Base-by-base conservation (phyloP, 805 yeast species). In the Lipomyces lipofer region DNA sequence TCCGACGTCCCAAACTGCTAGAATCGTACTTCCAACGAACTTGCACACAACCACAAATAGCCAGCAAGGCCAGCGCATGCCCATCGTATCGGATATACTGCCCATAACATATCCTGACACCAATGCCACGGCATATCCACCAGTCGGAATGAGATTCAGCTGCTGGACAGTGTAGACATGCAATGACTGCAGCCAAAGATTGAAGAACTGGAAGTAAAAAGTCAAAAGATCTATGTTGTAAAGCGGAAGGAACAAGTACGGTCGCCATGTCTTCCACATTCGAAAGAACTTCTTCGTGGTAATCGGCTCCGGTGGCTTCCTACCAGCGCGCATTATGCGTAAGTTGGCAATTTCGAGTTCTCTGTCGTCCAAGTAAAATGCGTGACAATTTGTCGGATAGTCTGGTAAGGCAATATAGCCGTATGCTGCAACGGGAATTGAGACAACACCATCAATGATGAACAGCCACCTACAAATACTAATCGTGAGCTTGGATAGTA, bases 351-450 rank as follows among this genome's bases (percentile, higher is more conserved):
- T 44, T 13, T 43, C 46, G 4, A 43, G 27, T n/a, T 55, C 56
- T 2, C 51, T 30, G 7, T 32, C 13, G 35, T 28, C 49, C 28
- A 55, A 50, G 29, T 47, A 55, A n/a, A 51, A 28, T 15, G 56
- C 51, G 22, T 29, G 17, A 38, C 52, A 47, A 7, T 33, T 15
- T 47, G 32, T 42, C 6, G 56, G 86, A 19, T 84, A 81, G 36
- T 80, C 83, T 3, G 84, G 84, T 45, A 79, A 71, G 2, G 73
- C 66, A 48, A 75, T 71, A 56, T 72, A 67, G 0, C 77, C 77
- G 4, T 63, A 32, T 4, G 73, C 17, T 5, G 74, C 79, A 36
- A 78, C 65, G 64, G 82, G 71, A 68, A 77, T 59, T 15, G 78
- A 67, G 65, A 71, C 57, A 63, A 74, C 65, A 1, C 76, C 79